Evolutionary conservation across 1,284 basidiomycete genomes (phyloP), one percentile per base, ranked within the genome.

Genomic region (Ustilago trichophora): DNA sequence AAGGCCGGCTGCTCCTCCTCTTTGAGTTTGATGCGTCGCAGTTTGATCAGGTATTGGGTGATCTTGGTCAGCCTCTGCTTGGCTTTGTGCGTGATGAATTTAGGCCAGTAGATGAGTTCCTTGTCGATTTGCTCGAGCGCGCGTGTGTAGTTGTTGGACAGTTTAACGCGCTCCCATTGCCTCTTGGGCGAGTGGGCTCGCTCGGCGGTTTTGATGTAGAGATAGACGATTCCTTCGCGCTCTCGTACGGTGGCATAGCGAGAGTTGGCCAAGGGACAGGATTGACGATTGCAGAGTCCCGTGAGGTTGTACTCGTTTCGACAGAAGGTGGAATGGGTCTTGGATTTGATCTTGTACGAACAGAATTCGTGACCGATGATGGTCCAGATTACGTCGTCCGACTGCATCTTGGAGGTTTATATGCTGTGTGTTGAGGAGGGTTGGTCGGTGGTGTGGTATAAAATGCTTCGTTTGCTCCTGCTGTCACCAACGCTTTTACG

Each of bases 11-110:
- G 90, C 83, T 95, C 89, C 43, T 81, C 77, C 21, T 72, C 75
- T 51, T 91, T 89, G 62, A 95, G 85, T 76, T 90, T 90, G 75
- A 97, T 84, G 35, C 92, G 88, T 57, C 96, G 87, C 91, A 98
- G 93, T 85, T 97, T 96, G 83, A 98, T 98, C 65, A 98, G 87
- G 80, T 98, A 98, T 83, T 99, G 96, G 0, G 95, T 98, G 75
- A 99, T 98, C 85, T 98, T 98, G 15, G 96, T 99, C 32, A 97
- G 87, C 45, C 96, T 88, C 84, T 99, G 96, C 85, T 98, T 99
- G 86, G 95, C 97, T 84, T 98, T 98, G 85, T 98, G 96, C 56
- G 93, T 91, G 51, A 89, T 89, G 82, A 96, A 98, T 76, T 93
- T 95, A 10, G 94, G 94, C 96, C 96, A 98, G 83, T 98, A 93